These are phyloP conservation scores for Mycena leptocephala DNA, from an alignment of 768 basidiomycete genomes.

Conservation along the genomic window DNA sequence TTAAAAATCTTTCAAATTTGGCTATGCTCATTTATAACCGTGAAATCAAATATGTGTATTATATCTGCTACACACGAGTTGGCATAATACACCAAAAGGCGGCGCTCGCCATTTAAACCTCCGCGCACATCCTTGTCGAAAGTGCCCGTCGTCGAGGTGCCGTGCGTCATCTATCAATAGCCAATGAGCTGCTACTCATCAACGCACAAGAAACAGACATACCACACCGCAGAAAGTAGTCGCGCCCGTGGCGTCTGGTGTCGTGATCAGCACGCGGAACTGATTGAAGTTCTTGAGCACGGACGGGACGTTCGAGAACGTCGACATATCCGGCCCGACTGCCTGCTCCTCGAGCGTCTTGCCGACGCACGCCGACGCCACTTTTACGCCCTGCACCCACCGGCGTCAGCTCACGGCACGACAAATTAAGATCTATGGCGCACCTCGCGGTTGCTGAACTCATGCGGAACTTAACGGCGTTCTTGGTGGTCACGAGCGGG, in stretches of 20 bases:
- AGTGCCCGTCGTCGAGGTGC: constrained; percentile 27
- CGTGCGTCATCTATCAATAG: constrained; percentile 31
- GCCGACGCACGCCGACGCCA: constrained; percentile 24
- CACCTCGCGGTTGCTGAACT: constrained; percentile 26
- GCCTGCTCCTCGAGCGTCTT: constrained; percentile 33
- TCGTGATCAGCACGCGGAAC: constrained; percentile 38
- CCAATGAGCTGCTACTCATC: background rate
- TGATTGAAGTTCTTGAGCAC: constrained; percentile 33
- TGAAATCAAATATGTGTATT: too few species aligned
- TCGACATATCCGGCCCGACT: constrained; percentile 29
- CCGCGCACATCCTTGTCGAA: constrained; percentile 30
- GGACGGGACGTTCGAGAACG: constrained; percentile 31
- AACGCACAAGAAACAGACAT: background rate
- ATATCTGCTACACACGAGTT: too few species aligned
- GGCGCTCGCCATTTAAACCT: too few species aligned
- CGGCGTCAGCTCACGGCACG: background rate
- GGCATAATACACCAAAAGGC: too few species aligned
- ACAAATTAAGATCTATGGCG: background rate
- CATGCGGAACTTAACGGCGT: constrained; percentile 32
- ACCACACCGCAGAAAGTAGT: constrained; percentile 36
- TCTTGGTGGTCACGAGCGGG: constrained; percentile 12
- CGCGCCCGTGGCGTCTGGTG: constrained; percentile 29
- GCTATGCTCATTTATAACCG: too few species aligned
- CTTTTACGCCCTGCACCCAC: constrained; percentile 15
- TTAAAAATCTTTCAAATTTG: too few species aligned